phyloP scores from a whole-genome alignment of 2,329 filamentous ascomycete species.

The Trichophyton mentagrophytes region DNA sequence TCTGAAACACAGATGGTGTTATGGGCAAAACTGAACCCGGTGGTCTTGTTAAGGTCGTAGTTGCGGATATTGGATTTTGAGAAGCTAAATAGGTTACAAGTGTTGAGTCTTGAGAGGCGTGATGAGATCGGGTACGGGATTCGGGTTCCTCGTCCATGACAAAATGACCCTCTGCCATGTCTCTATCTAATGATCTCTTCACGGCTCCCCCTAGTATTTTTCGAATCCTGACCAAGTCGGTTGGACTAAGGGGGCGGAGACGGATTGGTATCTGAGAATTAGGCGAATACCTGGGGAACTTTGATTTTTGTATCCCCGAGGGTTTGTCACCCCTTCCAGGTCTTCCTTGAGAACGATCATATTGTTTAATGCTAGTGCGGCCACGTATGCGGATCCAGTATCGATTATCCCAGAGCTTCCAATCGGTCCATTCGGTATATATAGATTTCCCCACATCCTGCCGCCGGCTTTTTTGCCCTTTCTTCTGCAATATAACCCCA shows the following conservation, averaged over 20 bases:
- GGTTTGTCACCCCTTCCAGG: neutral
- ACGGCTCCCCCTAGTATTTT: neutral
- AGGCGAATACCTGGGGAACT: conserved; percentile 9
- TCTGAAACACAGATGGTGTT: conserved; percentile 9
- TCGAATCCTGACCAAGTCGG: conserved; percentile 1
- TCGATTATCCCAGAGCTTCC: conserved; percentile 42
- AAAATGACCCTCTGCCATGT: neutral
- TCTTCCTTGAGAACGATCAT: neutral
- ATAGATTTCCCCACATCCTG: neutral
- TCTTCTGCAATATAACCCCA: neutral
- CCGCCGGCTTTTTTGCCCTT: neutral
- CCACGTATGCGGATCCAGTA: conserved; percentile 41
- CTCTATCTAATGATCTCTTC: neutral
- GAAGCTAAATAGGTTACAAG: neutral
- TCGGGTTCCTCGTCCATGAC: neutral
- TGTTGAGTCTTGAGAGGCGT: neutral
- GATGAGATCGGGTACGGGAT: neutral
- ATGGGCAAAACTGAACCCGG: neutral
- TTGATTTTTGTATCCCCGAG: neutral
- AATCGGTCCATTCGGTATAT: conserved; percentile 22
- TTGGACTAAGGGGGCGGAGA: conserved; percentile 11
- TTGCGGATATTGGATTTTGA: neutral
- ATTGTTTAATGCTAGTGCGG: neutral
- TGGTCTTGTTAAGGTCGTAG: neutral
- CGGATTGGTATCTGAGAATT: conserved; percentile 18